Evolutionary conservation across 2,329 filamentous ascomycete species (phyloP), one percentile per base, ranked within the genome.

Genomic region (Didymella glomerata): DNA sequence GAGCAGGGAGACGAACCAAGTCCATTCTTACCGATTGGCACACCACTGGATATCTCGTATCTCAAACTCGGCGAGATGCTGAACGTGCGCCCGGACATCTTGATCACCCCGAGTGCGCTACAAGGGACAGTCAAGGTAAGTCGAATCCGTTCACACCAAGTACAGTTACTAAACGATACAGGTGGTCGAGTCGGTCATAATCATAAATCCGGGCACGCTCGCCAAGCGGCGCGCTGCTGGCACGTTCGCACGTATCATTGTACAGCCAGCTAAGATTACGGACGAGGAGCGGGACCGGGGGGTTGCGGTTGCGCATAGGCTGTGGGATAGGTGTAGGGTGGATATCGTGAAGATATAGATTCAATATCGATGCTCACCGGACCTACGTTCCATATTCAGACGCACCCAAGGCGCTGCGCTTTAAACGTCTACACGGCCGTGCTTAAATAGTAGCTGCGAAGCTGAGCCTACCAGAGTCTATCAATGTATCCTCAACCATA

Each of bases 61-160:
- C 75, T 96, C 66, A 94, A 95, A 79, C 80, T 98, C 18, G 93
- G 92, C 18, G 95, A 98, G 78, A 96, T 96, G 87, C 85, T 95
- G 70, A 91, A 90, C 63, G 90, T 93, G 2, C 83, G 88, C 51
- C 95, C 93, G 0, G 95, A 99, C 77, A 84, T 98, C 36, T 78
- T 98, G 70, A 82, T 98, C 47, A 82, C 90, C 46, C 94, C 95
- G 1, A 96, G 92, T 71, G 85, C 90, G 46, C 78, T 98, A 67
- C 91, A 91, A 24, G 90, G 93, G 2, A 97, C 96, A 82, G 91
- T 92, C 38, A 96, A 91, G 86, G 93, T 95, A 82, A 66, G 84
- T 16, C 25, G 1, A 1, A 1, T 9, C 18, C 7, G 2, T 4
- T 9, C 4, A 27, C 25, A 25, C 18, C 11, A 41, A 14, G 18